Conservation (phyloP, 495 filamentous ascomycete genomes). For the Astrothelium macrocarpum region DNA sequence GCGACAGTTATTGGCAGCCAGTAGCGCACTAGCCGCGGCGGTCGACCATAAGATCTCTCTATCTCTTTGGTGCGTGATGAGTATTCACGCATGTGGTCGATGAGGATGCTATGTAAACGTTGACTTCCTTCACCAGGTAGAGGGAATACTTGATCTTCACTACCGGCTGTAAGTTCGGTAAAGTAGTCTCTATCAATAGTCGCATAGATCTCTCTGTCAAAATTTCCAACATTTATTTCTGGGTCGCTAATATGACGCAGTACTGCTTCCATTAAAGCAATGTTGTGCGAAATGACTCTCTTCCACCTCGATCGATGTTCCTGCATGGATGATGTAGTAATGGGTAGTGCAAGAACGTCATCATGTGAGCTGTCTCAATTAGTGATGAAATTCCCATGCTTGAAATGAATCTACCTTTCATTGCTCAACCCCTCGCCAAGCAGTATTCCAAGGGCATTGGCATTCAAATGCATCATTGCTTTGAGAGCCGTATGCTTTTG, state of each 20-base stretch:
- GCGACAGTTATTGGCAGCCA: conserved; percentile 67
- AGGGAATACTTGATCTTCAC: conserved; percentile 15
- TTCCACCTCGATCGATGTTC: conserved; percentile 52
- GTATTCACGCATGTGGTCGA: conserved; percentile 60
- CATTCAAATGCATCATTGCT: conserved; percentile 61
- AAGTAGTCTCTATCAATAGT: conserved; percentile 52
- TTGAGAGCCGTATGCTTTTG: conserved; percentile 58
- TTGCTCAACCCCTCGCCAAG: conserved; percentile 65
- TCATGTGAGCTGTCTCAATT: conserved; percentile 15
- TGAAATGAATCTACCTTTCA: conserved; percentile 12
- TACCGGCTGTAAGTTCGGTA: conserved; percentile 23
- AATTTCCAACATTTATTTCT: conserved; percentile 51
- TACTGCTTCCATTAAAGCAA: conserved; percentile 72
- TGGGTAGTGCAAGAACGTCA: conserved; percentile 35
- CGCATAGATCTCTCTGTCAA: conserved; percentile 62
- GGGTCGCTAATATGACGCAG: conserved; percentile 48
- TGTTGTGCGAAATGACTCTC: conserved; percentile 56
- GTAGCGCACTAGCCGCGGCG: conserved; percentile 67
- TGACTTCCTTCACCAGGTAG: too few species aligned
- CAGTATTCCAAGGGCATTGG: conserved; percentile 77
- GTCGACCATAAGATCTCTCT: conserved; percentile 57
- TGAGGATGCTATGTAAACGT: too few species aligned
- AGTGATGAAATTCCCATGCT: background rate
- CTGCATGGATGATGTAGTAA: conserved; percentile 10
- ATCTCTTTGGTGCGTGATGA: conserved; percentile 38